phyloP scores from a whole-genome alignment of 257 asterid genomes.

The Pogostemon cablin region DNA sequence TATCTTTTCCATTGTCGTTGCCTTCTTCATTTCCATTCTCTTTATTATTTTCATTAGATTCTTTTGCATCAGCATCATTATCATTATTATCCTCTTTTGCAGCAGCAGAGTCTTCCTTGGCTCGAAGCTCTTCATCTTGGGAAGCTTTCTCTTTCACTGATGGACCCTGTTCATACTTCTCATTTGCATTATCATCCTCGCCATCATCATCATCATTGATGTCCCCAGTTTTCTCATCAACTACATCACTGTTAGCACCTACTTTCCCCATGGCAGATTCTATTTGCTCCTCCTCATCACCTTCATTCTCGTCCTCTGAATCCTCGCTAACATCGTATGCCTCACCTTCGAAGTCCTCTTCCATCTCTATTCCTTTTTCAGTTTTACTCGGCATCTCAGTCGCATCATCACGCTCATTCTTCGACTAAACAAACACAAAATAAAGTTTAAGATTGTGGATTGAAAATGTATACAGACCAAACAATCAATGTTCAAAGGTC shows the following conservation, averaged over 20 bases:
- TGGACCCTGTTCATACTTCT: conserved; percentile 82
- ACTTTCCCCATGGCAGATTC: conserved; percentile 88
- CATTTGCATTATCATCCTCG: conserved; percentile 42
- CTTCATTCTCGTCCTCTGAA: conserved; percentile 59
- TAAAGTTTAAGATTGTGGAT: not conserved
- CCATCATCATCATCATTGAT: conserved; percentile 38
- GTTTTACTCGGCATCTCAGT: conserved; percentile 60
- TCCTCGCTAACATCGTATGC: conserved; percentile 77
- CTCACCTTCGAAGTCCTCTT: conserved; percentile 73
- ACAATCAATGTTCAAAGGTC: conserved; percentile 20
- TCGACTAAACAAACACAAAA: conserved; percentile 49
- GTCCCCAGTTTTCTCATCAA: conserved; percentile 76
- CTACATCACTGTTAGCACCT: conserved; percentile 65
- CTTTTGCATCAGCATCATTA: conserved; percentile 48
- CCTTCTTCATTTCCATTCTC: conserved; percentile 53
- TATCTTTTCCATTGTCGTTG: conserved; percentile 55
- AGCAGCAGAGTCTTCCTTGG: conserved; percentile 61
- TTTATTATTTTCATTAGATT: conserved; percentile 41
- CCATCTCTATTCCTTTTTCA: conserved; percentile 96
- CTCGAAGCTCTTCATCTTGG: conserved; percentile 71
- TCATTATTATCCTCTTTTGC: conserved; percentile 49
- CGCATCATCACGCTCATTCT: conserved; percentile 53
- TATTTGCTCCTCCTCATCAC: conserved; percentile 58
- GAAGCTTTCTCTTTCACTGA: conserved; percentile 54
- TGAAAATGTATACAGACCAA: conserved; percentile 15